phyloP scores from a whole-genome alignment of 2,329 filamentous ascomycete species.

The Pestalotiopsis sp. region DNA sequence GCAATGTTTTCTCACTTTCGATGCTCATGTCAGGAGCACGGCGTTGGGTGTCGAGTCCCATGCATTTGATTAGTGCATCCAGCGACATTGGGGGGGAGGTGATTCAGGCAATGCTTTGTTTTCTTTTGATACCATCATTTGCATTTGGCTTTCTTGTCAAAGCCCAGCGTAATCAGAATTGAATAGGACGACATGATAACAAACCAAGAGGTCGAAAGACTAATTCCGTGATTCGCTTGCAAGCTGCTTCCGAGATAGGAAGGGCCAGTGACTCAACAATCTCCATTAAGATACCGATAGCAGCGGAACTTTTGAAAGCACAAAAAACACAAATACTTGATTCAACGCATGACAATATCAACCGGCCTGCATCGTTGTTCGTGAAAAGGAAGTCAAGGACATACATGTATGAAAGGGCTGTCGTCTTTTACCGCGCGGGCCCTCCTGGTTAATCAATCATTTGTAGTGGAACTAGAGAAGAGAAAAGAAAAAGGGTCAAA shows the following conservation, averaged over 20 bases:
- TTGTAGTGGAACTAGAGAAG: background rate
- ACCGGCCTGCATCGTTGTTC: background rate
- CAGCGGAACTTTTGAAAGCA: background rate
- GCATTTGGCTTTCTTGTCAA: background rate
- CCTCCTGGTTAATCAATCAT: background rate
- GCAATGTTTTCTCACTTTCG: slow-evolving; percentile 4
- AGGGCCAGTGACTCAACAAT: background rate
- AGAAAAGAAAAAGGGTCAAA: background rate
- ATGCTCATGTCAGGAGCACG: slow-evolving; percentile 27
- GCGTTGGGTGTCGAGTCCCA: background rate
- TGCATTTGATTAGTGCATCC: background rate
- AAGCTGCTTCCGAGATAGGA: background rate
- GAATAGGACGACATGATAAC: background rate
- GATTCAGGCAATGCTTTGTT: background rate
- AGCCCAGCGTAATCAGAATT: background rate
- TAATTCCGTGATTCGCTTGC: background rate
- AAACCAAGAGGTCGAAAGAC: background rate
- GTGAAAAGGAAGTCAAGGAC: background rate
- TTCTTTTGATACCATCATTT: background rate
- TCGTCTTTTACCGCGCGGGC: background rate
- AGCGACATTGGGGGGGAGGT: background rate
- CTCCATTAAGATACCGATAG: background rate
- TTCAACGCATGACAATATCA: background rate
- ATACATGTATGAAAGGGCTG: background rate
- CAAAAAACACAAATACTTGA: background rate